Base-by-base conservation (phyloP, 192 early-diverging fungal genomes). In the Rhizoclosmatium sp. region DNA sequence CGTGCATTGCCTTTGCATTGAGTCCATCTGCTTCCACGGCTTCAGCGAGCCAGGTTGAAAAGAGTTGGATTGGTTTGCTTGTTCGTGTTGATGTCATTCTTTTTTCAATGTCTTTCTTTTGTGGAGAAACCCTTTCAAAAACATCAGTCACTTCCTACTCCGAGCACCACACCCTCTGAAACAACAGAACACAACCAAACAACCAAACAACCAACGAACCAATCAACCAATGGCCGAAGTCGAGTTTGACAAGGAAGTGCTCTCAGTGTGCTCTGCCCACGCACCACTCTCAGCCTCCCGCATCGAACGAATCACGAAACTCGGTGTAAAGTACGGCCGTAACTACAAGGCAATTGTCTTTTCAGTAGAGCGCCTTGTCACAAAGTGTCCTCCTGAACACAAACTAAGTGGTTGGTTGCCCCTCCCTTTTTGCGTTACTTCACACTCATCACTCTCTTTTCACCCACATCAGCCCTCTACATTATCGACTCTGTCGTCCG, bases 231-330 rank as follows among this genome's bases (percentile, higher is more conserved):
- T 71, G 69, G 69, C 59, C 1, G 77, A 68, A 48, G n/a, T 78
- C 60, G 87, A 86, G 80, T 89, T 89, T 67, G 86, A 89, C 82
- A 84, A 83, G 54, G 85, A 86, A 76, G 80, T 89, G 41, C 82
- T 87, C 42, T 80, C 85, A 40, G 78, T 85, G 39, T 60, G 78
- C 59, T 82, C 86, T 47, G 82, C 81, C 4, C 83, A 82, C 71
- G 65, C 79, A 2, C 85, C 87, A n/a, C 76, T 89, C 0, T 89
- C 88, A 5, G 87, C 85, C 0, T 87, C 87, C 44, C 85, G 84
- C 68, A 89, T 89, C 65, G 40, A 75, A 16, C n/a, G 65, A 39
- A 65, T 89, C 39, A 89, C 88, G 10, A 87, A 87, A 60, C 71
- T 87, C 47, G 88, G 84, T 23, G 40, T 88, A 16, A 87, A 86